These are phyloP conservation scores for Anthracocystis walkeri DNA, from an alignment of 1,284 basidiomycete genomes.

Conservation along the genomic window DNA sequence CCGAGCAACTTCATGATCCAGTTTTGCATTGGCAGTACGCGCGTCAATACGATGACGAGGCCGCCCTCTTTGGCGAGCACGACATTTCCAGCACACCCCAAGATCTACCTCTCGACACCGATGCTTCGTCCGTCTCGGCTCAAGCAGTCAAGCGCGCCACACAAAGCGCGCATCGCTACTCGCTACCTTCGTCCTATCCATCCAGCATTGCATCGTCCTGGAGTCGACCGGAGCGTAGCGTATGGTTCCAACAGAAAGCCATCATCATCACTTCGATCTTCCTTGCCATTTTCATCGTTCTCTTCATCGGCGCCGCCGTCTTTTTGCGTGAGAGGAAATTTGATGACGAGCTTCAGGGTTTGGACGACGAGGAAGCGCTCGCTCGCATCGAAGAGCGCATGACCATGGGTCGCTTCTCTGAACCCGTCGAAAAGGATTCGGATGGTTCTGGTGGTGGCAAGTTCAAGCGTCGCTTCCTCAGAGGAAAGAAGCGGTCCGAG, in stretches of 20 bases:
- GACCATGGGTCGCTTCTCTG: constrained; percentile 34
- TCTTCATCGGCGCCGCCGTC: constrained; percentile 66
- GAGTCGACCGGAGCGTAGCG: constrained; percentile 50
- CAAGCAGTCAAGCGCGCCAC: constrained; percentile 6
- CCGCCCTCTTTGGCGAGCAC: constrained; percentile 26
- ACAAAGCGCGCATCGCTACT: constrained; percentile 26
- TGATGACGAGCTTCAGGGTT: constrained; percentile 44
- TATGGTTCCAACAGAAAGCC: constrained; percentile 66
- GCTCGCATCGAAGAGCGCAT: constrained; percentile 47
- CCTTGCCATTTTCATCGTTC: constrained; percentile 68
- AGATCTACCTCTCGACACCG: constrained; percentile 6
- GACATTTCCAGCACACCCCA: constrained; percentile 13
- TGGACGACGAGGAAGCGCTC: constrained; percentile 55
- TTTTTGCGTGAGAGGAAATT: constrained; percentile 64
- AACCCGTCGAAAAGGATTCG: constrained; percentile 25
- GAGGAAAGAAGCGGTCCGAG: constrained; percentile 28
- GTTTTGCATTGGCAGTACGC: constrained; percentile 24
- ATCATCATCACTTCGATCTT: constrained; percentile 67
- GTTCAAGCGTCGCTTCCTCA: constrained; percentile 26
- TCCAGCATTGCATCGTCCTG: constrained; percentile 59
- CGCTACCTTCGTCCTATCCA: constrained; percentile 51
- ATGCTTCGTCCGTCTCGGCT: neutral
- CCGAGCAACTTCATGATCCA: constrained; percentile 1
- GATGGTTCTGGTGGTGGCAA: constrained; percentile 4
- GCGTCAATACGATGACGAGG: constrained; percentile 31